Evolutionary conservation across 106 monocot species (phyloP).

Genomic region (Allium fistulosum): DNA sequence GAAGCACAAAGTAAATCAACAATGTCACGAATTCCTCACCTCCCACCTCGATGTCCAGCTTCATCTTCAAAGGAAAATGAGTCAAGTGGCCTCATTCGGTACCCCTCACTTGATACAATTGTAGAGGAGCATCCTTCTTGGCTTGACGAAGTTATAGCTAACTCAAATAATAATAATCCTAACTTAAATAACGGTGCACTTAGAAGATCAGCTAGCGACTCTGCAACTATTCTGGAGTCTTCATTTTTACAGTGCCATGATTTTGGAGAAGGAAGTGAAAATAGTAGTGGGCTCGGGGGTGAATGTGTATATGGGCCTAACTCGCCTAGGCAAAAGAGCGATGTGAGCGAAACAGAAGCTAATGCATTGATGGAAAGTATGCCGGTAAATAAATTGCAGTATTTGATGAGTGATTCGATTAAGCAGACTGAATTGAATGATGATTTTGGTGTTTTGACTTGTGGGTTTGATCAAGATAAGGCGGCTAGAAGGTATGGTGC

Average conservation of each 20-base stretch:
- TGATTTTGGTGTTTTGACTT: conserved; percentile 8
- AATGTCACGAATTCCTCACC: conserved; percentile 62
- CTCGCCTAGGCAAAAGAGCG: conserved; percentile 74
- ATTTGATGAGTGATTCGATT: conserved; percentile 20
- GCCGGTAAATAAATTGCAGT: conserved; percentile 44
- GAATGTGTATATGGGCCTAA: conserved; percentile 84
- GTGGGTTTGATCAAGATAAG: conserved; percentile 36
- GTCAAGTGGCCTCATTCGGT: conserved; percentile 18
- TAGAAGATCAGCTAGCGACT: conserved; percentile 77
- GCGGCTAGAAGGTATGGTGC: conserved; percentile 46
- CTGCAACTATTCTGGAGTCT: conserved; percentile 39
- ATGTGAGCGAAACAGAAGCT: conserved; percentile 42
- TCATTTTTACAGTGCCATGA: conserved; percentile 16
- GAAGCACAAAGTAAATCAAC: conserved; percentile 1
- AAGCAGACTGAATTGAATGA: conserved; percentile 1
- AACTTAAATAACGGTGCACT: conserved; percentile 10
- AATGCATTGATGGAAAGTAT: conserved; percentile 68
- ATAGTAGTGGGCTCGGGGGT: conserved; percentile 26
- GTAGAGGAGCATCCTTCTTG: conserved; percentile 49
- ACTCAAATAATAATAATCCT: conserved; percentile 15
- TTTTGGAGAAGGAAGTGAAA: conserved; percentile 13
- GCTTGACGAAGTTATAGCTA: conserved; percentile 58
- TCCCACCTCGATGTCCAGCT: conserved; percentile 62
- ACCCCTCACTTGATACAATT: conserved; percentile 32
- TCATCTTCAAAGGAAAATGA: conserved; percentile 14